Conservation (phyloP, 148 eudicot genomes). For the Rhododendron griersonianum region DNA sequence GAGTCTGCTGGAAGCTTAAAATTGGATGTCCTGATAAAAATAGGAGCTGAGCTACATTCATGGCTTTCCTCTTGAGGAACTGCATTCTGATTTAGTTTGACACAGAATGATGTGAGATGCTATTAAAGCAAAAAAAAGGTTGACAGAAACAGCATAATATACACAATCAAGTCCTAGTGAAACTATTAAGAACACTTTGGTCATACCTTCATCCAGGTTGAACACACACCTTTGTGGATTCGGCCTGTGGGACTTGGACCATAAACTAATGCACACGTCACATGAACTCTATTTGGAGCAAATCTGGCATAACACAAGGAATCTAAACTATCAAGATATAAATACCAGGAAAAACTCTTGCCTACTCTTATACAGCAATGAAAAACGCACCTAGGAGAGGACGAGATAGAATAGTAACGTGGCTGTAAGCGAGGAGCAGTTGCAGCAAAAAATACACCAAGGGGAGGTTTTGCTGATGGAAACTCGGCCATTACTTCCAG, state of each 20-base stretch:
- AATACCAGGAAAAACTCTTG: not conserved
- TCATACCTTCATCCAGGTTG: conserved; percentile 93
- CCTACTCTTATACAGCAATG: not conserved
- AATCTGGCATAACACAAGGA: conserved; percentile 36
- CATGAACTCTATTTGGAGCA: conserved; percentile 63
- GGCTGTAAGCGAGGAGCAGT: conserved; percentile 84
- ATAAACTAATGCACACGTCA: conserved; percentile 72
- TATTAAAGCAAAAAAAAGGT: not conserved
- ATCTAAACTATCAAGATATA: conserved; percentile 2
- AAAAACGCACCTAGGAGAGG: conserved; percentile 64
- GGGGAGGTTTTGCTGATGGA: conserved; percentile 84
- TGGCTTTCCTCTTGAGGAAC: conserved; percentile 50
- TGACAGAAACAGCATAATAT: conserved; percentile 2
- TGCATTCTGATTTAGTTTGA: conserved; percentile 50
- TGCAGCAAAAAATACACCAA: conserved; percentile 88
- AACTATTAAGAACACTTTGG: not conserved
- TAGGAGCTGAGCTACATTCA: conserved; percentile 71
- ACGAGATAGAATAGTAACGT: conserved; percentile 84
- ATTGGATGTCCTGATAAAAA: conserved; percentile 77
- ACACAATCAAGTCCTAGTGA: not conserved
- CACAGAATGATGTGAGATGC: conserved; percentile 7
- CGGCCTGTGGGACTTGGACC: conserved; percentile 79
- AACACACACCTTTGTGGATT: conserved; percentile 81
- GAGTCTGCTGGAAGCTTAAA: conserved; percentile 76
- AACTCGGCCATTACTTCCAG: conserved; percentile 81